Percentiles rank a stretch among this genome's conserved stretches.
phyloP scores from a whole-genome alignment of 306 rosid species.

The Cucurbita pepo region DNA sequence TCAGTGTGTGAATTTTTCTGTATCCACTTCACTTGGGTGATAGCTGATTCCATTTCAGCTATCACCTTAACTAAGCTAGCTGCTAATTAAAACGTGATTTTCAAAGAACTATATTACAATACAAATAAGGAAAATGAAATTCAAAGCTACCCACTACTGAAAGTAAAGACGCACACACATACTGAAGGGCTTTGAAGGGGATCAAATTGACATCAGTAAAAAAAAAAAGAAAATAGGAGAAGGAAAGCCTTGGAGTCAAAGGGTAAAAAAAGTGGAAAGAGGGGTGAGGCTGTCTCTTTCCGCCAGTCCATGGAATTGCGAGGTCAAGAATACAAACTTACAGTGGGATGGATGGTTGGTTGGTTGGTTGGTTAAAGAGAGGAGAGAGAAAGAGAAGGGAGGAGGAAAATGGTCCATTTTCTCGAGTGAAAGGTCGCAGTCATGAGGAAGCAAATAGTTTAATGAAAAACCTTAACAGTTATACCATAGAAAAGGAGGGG shows the following conservation, averaged over 20 bases:
- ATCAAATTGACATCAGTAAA: too few relatives aligned
- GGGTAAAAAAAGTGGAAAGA: too few relatives aligned
- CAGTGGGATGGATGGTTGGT: not conserved
- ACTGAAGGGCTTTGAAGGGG: too few relatives aligned
- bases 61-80: too few relatives aligned
- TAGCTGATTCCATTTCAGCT: too few relatives aligned
- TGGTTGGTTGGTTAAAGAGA: slow-evolving; percentile 14
- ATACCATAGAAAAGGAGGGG: not conserved
- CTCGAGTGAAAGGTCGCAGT: slow-evolving; percentile 84
- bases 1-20: too few relatives aligned
- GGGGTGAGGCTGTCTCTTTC: too few relatives aligned
- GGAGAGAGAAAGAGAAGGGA: not conserved
- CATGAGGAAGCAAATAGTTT: slow-evolving; percentile 38
- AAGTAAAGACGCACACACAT: not conserved
- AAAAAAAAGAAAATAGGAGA: too few relatives aligned
- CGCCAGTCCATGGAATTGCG: too few relatives aligned
- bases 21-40: too few relatives aligned
- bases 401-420: slow-evolving; percentile 45
- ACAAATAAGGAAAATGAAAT: not conserved
- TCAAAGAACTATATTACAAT: not conserved
- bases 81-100: too few relatives aligned
- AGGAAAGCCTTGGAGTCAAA: too few relatives aligned
- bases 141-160: not conserved
- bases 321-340: not conserved
- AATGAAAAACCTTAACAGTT: not conserved